phyloP scores from a whole-genome alignment of 2,329 filamentous ascomycete species.

The Fusarium sp. region DNA sequence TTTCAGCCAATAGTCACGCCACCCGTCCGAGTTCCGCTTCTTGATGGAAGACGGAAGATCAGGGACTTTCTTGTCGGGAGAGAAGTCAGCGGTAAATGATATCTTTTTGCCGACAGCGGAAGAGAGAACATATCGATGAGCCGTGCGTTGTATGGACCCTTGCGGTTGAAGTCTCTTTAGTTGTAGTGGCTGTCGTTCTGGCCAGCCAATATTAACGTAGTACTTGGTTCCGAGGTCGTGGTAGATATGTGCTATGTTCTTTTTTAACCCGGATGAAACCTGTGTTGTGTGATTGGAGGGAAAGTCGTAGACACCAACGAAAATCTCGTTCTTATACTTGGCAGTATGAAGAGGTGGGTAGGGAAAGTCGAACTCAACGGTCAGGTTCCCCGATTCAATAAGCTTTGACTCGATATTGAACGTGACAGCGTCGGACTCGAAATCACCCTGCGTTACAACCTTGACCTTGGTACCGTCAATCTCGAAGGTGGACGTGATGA shows the following conservation, averaged over 20 bases:
- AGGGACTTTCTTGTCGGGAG: constrained; percentile 43
- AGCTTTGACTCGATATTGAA: constrained; percentile 55
- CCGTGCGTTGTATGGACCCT: constrained; percentile 42
- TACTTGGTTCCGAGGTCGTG: constrained; percentile 57
- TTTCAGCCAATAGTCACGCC: constrained; percentile 55
- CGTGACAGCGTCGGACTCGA: constrained; percentile 54
- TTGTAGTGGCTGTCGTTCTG: constrained; percentile 32
- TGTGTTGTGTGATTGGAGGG: constrained; percentile 55
- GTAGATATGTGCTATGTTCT: constrained; percentile 49
- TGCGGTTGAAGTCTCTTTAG: constrained; percentile 38
- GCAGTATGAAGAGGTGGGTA: constrained; percentile 57
- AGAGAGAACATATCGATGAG: constrained; percentile 53
- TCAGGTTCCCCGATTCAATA: constrained; percentile 50
- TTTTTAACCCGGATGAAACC: constrained; percentile 24
- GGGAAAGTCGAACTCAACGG: constrained; percentile 58
- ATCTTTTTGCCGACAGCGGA: constrained; percentile 24
- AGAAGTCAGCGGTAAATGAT: constrained; percentile 54
- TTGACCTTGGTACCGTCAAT: constrained; percentile 50
- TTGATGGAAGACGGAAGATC: constrained; percentile 45
- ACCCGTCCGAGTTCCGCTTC: constrained; percentile 46
- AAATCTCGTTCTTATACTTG: constrained; percentile 60
- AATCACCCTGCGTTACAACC: constrained; percentile 55
- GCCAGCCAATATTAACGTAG: constrained; percentile 55
- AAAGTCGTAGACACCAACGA: constrained; percentile 57
- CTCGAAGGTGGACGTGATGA: constrained; percentile 55